phyloP scores from a whole-genome alignment of 352 stramenopile species.

The Phytophthora boehmeriae region DNA sequence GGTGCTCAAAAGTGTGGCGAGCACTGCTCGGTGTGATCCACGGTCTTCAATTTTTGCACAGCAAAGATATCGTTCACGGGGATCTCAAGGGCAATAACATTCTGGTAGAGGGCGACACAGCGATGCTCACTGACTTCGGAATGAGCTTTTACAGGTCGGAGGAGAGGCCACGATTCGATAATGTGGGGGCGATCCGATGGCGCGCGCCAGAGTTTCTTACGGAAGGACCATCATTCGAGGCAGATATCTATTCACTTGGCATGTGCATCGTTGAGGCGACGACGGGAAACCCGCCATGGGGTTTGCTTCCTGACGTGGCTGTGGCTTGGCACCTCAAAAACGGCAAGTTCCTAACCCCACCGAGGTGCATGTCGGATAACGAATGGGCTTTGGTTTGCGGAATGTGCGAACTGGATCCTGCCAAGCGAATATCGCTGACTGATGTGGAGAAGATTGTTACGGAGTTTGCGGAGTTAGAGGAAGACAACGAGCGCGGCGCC shows the following conservation, averaged over 20 bases:
- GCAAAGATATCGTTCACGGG: constrained; percentile 7
- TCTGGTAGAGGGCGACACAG: constrained; percentile 4
- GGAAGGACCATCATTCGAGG: constrained; percentile 6
- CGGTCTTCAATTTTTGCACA: constrained; percentile 10
- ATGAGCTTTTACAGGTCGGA: constrained; percentile 7
- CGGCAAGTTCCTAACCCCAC: constrained; percentile 1
- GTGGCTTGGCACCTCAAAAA: constrained; percentile 5
- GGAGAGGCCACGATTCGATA: neutral
- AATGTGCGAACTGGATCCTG: constrained; percentile 13
- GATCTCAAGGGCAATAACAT: constrained; percentile 17
- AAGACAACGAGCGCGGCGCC: neutral
- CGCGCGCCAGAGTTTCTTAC: constrained; percentile 9
- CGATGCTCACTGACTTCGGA: constrained; percentile 15
- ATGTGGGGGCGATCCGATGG: constrained; percentile 9
- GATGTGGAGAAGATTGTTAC: constrained; percentile 12
- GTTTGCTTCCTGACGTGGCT: neutral
- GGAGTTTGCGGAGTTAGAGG: neutral
- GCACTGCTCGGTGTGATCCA: constrained; percentile 8
- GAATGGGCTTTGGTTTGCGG: constrained; percentile 6
- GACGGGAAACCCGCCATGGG: constrained; percentile 4
- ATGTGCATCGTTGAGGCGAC: constrained; percentile 13
- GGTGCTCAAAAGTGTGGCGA: neutral
- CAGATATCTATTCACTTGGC: constrained; percentile 11
- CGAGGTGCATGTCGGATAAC: constrained; percentile 2
- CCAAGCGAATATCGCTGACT: neutral